A percentile compares a stretch with the other conserved stretches of the same genome.
Evolutionary conservation across 371 early-diverging fungal species (phyloP).

Genomic region (Mucor circinelloides): DNA sequence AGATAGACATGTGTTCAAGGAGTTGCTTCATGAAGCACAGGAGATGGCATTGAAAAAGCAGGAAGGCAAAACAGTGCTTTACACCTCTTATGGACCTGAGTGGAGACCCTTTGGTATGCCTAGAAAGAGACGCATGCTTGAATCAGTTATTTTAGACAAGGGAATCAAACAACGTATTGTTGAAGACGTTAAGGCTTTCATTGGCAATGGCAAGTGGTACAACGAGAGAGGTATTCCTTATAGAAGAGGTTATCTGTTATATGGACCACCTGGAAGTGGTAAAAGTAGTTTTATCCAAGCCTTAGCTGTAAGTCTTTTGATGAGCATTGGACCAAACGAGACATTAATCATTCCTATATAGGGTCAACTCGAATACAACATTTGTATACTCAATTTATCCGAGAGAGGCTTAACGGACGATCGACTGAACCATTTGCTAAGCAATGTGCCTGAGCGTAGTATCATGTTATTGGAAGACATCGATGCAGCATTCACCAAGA

Average conservation of each 20-base stretch:
- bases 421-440: constrained; percentile 91
- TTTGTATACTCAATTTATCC: constrained; percentile 93
- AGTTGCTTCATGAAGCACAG: constrained; percentile 84
- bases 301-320: constrained; percentile 67
- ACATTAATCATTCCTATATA: neutral
- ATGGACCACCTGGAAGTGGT: constrained; percentile 99
- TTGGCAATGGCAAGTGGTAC: constrained; percentile 93
- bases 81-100: constrained; percentile 93
- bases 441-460: constrained; percentile 93
- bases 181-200: constrained; percentile 85
- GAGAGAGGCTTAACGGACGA: constrained; percentile 97
- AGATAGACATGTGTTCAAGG: constrained; percentile 76
- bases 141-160: constrained; percentile 86
- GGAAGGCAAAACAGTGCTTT: constrained; percentile 94
- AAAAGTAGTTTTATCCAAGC: constrained; percentile 99
- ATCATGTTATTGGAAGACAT: constrained; percentile 98
- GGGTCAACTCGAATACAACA: constrained; percentile 96
- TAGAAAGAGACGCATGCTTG: constrained; percentile 78
- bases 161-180: constrained; percentile 78
- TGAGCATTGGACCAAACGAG: neutral
- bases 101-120: constrained; percentile 98
- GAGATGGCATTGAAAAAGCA: constrained; percentile 81
- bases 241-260: constrained; percentile 95
- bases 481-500: constrained; percentile 95
- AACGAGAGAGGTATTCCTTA: constrained; percentile 95